Evolutionary conservation across 2,329 filamentous ascomycete genomes (phyloP).

Genomic region (Penicillium sp.): DNA sequence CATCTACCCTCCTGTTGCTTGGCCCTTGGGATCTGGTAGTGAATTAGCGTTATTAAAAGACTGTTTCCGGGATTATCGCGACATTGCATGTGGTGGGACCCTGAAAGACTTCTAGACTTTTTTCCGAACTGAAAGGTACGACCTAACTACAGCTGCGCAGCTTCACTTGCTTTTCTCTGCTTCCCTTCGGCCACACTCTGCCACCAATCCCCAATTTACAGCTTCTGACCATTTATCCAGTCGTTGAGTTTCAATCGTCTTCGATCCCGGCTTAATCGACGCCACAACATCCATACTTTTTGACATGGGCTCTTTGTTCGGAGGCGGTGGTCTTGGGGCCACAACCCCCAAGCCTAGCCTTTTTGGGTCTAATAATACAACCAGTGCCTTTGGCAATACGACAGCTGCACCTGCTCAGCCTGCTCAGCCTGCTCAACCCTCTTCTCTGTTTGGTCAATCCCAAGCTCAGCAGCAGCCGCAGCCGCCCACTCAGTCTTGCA

Average conservation of each 20-base stretch:
- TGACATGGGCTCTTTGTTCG: slow-evolving; percentile 31
- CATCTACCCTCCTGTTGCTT: slow-evolving; percentile 6
- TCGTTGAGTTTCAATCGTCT: not conserved
- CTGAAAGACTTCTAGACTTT: not conserved
- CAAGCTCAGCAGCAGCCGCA: slow-evolving; percentile 12
- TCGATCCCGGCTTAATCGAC: not conserved
- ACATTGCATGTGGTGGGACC: not conserved
- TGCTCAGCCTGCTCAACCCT: slow-evolving; percentile 7
- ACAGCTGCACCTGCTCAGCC: slow-evolving; percentile 9
- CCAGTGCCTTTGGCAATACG: slow-evolving; percentile 28
- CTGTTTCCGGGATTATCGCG: not conserved
- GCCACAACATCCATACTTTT: not conserved
- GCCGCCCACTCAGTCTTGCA: slow-evolving; percentile 20
- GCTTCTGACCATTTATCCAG: not conserved
- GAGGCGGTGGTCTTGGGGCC: slow-evolving; percentile 27
- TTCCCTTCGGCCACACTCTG: not conserved
- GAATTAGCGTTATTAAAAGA: not conserved
- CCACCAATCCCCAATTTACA: not conserved
- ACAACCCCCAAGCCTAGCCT: slow-evolving; percentile 26
- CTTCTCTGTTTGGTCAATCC: slow-evolving; percentile 25
- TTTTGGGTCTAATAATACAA: slow-evolving; percentile 28
- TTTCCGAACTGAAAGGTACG: not conserved
- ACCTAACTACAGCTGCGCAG: not conserved
- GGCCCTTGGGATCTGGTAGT: not conserved
- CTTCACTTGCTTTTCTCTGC: not conserved